phyloP scores from a whole-genome alignment of 1,139 yeast species.

The Geotrichum aggregatum region DNA sequence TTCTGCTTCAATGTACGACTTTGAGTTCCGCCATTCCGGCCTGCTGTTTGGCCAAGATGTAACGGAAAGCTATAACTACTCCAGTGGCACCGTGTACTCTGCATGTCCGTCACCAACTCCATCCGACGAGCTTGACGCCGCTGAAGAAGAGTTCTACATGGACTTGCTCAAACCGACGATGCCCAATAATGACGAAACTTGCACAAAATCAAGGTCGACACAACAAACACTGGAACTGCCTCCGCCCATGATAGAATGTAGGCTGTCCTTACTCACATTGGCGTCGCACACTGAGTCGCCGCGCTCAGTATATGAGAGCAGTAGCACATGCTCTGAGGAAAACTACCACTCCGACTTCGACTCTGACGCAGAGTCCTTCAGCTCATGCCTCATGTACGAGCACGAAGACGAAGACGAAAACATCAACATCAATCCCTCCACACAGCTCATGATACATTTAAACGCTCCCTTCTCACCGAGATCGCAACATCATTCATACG shows the following conservation, averaged over 20 bases:
- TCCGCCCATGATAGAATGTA: no score
- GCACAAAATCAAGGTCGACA: background rate
- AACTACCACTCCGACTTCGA: background rate
- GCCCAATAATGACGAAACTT: no score
- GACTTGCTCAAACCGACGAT: background rate
- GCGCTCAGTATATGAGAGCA: no score
- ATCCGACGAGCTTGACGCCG: constrained; percentile 61
- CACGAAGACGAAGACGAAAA: background rate
- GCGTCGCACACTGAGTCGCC: no score
- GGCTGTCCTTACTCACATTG: no score
- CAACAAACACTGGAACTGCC: no score
- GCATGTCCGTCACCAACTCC: constrained; percentile 25
- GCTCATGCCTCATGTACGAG: constrained; percentile 1
- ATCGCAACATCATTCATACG: background rate
- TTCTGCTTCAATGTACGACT: constrained; percentile 1
- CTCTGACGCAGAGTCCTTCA: background rate
- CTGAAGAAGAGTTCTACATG: constrained; percentile 68
- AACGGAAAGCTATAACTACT: constrained; percentile 2
- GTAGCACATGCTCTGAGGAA: no score
- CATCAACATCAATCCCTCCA: background rate
- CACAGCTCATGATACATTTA: background rate
- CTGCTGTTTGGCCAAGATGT: constrained; percentile 1
- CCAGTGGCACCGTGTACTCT: background rate
- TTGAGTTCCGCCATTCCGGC: constrained; percentile 7
- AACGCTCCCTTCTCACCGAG: background rate